Evolutionary conservation across 306 rosid species (phyloP).

Genomic region (Vicia sativa): DNA sequence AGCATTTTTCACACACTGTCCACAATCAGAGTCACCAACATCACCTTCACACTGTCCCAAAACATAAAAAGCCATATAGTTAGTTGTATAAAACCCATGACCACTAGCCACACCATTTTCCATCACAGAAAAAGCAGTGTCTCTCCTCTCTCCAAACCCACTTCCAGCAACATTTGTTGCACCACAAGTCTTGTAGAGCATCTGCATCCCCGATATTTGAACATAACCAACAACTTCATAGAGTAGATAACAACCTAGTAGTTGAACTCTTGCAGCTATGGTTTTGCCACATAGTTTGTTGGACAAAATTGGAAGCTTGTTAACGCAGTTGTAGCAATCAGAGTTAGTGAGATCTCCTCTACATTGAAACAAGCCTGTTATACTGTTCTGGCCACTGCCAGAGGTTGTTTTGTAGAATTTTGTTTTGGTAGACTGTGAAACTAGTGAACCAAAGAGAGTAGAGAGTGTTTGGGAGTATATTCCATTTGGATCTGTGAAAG

Average conservation of each 20-base stretch:
- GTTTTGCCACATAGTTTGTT: conserved; percentile 72
- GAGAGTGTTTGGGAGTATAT: conserved; percentile 83
- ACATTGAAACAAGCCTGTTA: conserved; percentile 86
- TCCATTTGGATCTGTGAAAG: conserved; percentile 84
- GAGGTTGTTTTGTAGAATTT: conserved; percentile 70
- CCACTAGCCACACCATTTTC: conserved; percentile 79
- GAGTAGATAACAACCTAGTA: conserved; percentile 73
- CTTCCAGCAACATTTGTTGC: conserved; percentile 61
- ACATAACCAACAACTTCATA: conserved; percentile 74
- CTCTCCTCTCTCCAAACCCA: conserved; percentile 68
- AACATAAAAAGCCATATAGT: conserved; percentile 67
- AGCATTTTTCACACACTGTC: conserved; percentile 74
- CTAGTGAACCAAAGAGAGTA: conserved; percentile 67
- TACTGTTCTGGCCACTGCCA: conserved; percentile 63
- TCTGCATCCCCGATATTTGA: conserved; percentile 36
- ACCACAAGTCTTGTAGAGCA: conserved; percentile 82
- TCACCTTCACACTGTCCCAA: conserved; percentile 94
- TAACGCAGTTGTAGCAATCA: conserved; percentile 82
- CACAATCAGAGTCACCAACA: conserved; percentile 88
- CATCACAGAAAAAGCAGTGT: conserved; percentile 70
- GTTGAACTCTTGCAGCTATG: conserved; percentile 79
- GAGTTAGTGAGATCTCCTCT: conserved; percentile 79
- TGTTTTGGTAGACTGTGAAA: conserved; percentile 69
- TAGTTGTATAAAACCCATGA: conserved; percentile 83
- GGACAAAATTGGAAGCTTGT: conserved; percentile 63